Percentiles rank a stretch among this genome's conserved stretches.
Conservation (phyloP, 2,329 filamentous ascomycete genomes). For the Macrophomina tecta region DNA sequence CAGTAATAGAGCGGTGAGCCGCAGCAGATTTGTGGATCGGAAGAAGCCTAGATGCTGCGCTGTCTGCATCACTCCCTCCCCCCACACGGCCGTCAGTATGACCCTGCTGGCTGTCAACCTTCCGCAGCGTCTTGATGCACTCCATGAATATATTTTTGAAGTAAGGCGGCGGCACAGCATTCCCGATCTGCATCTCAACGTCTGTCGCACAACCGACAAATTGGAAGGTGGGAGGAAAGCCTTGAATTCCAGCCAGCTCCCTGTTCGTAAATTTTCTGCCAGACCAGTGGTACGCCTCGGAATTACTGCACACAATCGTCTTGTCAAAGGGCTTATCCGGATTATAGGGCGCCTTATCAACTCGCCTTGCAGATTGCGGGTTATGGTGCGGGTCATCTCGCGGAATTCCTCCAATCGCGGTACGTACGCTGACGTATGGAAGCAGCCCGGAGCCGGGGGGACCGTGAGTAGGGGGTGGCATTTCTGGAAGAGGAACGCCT, state of each 20-base stretch:
- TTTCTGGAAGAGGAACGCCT: background rate
- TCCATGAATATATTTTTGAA: background rate
- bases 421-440: background rate
- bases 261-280: conserved; percentile 5
- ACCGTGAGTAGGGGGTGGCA: conserved; percentile 7
- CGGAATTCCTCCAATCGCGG: background rate
- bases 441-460: background rate
- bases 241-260: conserved; percentile 21
- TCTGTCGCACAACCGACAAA: background rate
- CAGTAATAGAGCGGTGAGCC: too few species aligned
- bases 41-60: too few species aligned
- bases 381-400: background rate
- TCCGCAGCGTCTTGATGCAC: conserved; percentile 5
- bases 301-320: background rate
- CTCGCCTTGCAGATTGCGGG: background rate
- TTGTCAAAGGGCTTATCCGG: background rate
- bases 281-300: background rate
- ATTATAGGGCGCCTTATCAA: background rate
- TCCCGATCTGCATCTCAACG: conserved; percentile 22
- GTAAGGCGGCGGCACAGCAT: conserved; percentile 17
- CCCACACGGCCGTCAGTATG: background rate
- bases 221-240: background rate
- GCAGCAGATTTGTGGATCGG: too few species aligned
- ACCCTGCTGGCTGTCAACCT: background rate
- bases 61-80: too few species aligned